Base-by-base conservation (phyloP, 2,329 filamentous ascomycete genomes). In the Fusarium lateritium region DNA sequence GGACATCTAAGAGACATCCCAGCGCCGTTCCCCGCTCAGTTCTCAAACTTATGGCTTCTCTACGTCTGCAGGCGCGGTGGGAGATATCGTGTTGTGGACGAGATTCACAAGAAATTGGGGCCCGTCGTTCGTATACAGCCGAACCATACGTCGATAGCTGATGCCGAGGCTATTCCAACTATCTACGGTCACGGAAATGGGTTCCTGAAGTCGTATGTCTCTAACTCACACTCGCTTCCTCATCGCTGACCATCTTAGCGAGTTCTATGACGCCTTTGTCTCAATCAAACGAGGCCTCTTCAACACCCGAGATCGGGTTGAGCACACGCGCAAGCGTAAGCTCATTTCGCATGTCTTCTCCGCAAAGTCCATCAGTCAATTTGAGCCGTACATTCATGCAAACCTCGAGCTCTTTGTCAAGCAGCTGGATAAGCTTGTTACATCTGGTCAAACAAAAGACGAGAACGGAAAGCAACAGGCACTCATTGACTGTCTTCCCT, bases 191-290 rank as follows among this genome's bases (percentile, higher is more conserved):
- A 94, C 72, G 90, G 91, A 9, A 93, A 93, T 74, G 91, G 91
- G 0, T 92, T 93, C 72, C 75, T 93, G 61, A 94, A 94, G 77
- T 83, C 89, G 86, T 91, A 78, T 52, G 85, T 82, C 7, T 0
- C 3, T 14, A 17, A 2, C 17, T 5, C 2, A 1, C 11, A 15
- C 3, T 4, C 4, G 1, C 22, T 6, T 34, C 13, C 3, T 0
- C 31, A 42, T 19, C 0, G 6, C 55, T 74, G 11, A 73, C 51
- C 14, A 13, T 3, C 3, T 0, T 8, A 94, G 91, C 42, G 90
- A 95, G 4, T 97, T 94, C 81, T 97, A 97, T 74, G 93, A 97
- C 75, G 92, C 93, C 50, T 97, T 97, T 73, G 94, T 97, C 56
- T 94, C 92, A 14, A 97, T 97, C 75, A 88, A 87, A 51, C 88